Evolutionary conservation across 495 filamentous ascomycete species (phyloP), one percentile per base, ranked within the genome.

Genomic region (Lophium mytilinum): DNA sequence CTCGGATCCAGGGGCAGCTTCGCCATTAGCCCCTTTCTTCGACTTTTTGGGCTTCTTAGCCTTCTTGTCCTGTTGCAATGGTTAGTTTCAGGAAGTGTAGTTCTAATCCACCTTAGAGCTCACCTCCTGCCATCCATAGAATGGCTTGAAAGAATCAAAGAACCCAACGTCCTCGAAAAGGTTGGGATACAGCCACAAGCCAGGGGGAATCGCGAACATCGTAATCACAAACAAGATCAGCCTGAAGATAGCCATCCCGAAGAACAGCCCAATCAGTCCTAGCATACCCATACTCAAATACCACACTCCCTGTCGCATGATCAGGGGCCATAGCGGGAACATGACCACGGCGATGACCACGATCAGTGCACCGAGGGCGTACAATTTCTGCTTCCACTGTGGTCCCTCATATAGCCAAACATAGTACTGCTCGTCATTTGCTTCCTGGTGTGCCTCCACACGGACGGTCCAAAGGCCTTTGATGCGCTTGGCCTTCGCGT

Each of bases 91-190:
- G 39, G 2, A 41, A 14, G 39, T 41, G 2, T 14, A 14, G 39
- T 7, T 9, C 19, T 8, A n/a, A 7, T 15, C 15, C 5, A 14
- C 41, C 5, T 15, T 9, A 52, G 58, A 47, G 70, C 78, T 64
- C 71, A 95, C 93, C 85, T 97, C 90, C 71, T 97, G 93, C 94
- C 94, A 99, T 50, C 88, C 94, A 92, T 94, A 97, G 36, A 93
- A 70, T 24, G 94, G 94, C 73, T 86, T 86, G 78, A 99, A 99
- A 72, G 88, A 94, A 59, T 99, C 94, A 66, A 97, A 86, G 72
- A 99, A 96, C 8, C 92, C 93, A 43, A 99, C 94, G 69, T 99
- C 94, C 72, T 97, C 94, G 73, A 96, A 99, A 18, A 99, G 71
- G 68, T 99, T 99, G 45, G 94, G 94, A 77, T 90, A 99, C 45